Conservation (phyloP, 371 early-diverging fungal genomes). For the Smittium culicis region DNA sequence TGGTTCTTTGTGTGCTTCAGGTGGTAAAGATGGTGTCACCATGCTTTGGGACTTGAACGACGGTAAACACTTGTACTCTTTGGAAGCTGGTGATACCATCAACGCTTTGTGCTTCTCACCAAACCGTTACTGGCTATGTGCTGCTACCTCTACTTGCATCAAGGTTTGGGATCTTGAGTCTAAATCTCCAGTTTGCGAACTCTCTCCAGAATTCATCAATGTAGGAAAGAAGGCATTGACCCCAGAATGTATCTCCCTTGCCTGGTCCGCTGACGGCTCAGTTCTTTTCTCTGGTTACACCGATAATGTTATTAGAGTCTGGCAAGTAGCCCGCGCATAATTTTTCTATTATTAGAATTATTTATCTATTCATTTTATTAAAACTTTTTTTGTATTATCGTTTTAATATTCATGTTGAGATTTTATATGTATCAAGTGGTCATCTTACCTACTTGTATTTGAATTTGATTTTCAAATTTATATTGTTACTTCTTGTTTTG, state of each 20-base stretch:
- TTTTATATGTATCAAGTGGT: too few species aligned
- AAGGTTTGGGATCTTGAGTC: constrained; percentile 98
- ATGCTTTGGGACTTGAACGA: constrained; percentile 99
- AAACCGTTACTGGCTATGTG: constrained; percentile 99
- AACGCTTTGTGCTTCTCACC: constrained; percentile 97
- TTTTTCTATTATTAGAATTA: too few species aligned
- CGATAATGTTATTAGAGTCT: constrained; percentile 89
- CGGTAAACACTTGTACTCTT: constrained; percentile 97
- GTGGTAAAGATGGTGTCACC: constrained; percentile 97
- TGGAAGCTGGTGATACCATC: constrained; percentile 90
- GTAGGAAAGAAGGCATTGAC: constrained; percentile 57
- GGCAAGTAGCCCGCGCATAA: constrained; percentile 63
- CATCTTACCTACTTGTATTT: too few species aligned
- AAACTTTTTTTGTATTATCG: too few species aligned
- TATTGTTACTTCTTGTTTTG: too few species aligned
- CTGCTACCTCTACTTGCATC: constrained; percentile 91
- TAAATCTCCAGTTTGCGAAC: constrained; percentile 92
- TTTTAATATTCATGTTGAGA: too few species aligned
- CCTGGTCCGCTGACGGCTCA: constrained; percentile 96
- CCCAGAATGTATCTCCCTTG: constrained; percentile 86
- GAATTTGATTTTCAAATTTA: too few species aligned
- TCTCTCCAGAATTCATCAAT: constrained; percentile 75
- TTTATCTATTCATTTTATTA: neutral
- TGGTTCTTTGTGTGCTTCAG: constrained; percentile 98
- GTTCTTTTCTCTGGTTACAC: constrained; percentile 97